Conservation (phyloP, 1,284 basidiomycete species). For the Xerocomus nothofagi region DNA sequence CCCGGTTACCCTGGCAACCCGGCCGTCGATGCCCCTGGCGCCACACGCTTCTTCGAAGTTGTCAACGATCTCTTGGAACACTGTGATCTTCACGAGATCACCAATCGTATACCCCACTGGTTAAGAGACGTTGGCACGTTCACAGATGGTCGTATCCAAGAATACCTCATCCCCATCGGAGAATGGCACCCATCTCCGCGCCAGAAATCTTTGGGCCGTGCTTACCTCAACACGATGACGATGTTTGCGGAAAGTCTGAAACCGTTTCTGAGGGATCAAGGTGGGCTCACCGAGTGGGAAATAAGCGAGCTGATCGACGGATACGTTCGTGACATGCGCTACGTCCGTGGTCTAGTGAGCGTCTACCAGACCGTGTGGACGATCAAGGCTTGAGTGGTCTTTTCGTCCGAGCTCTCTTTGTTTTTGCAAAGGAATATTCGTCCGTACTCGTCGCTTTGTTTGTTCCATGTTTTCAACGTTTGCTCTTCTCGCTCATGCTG, state of each 20-base stretch:
- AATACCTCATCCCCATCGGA: constrained; percentile 48
- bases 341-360: constrained; percentile 42
- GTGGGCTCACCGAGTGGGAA: constrained; percentile 36
- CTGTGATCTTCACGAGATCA: constrained; percentile 40
- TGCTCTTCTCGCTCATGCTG: not conserved
- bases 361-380: constrained; percentile 42
- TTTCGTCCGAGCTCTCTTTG: not conserved
- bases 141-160: constrained; percentile 34
- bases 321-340: constrained; percentile 43
- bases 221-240: constrained; percentile 40
- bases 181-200: constrained; percentile 41
- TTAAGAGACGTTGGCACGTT: constrained; percentile 42
- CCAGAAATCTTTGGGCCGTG: constrained; percentile 38
- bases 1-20: constrained; percentile 36
- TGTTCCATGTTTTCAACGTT: not conserved
- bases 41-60: constrained; percentile 44
- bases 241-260: constrained; percentile 37
- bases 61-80: constrained; percentile 39
- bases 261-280: constrained; percentile 41
- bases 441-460: not conserved
- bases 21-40: constrained; percentile 39
- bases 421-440: not conserved
- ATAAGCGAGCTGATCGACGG: constrained; percentile 40
- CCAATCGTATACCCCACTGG: constrained; percentile 36
- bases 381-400: constrained; percentile 21